phyloP scores from a whole-genome alignment of 805 yeast genomes.

The Nakazawaea holstii region DNA sequence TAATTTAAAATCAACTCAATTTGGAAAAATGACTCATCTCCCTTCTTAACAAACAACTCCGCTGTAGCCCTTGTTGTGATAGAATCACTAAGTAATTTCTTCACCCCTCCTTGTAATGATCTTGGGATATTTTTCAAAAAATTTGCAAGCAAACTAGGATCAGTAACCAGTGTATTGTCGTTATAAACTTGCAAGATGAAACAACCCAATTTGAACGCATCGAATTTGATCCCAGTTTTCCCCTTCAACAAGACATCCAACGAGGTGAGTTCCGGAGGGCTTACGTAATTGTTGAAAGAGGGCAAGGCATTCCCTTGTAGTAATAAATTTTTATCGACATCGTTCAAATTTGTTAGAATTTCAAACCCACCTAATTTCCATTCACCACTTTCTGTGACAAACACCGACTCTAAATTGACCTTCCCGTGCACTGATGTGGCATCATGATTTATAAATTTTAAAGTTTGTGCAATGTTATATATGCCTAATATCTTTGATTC shows the following conservation, averaged over 20 bases:
- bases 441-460: constrained; percentile 54
- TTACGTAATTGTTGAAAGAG: constrained; percentile 15
- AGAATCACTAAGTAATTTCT: constrained; percentile 33
- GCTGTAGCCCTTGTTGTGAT: constrained; percentile 33
- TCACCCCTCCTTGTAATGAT: constrained; percentile 19
- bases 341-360: constrained; percentile 45
- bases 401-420: constrained; percentile 51
- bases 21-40: constrained; percentile 28
- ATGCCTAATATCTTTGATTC: constrained; percentile 47
- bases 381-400: constrained; percentile 64
- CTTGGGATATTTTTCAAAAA: constrained; percentile 10
- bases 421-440: constrained; percentile 62
- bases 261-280: constrained; percentile 42
- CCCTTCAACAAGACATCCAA: constrained; percentile 14
- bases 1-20: constrained; percentile 49
- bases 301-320: constrained; percentile 19
- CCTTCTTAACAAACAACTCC: constrained; percentile 28
- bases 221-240: constrained; percentile 41
- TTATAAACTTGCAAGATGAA: constrained; percentile 45
- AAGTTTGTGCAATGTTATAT: constrained; percentile 45
- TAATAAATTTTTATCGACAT: constrained; percentile 35
- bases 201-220: constrained; percentile 59
- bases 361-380: constrained; percentile 87
- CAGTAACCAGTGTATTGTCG: constrained; percentile 12
- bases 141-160: background rate